These are phyloP conservation scores for Gossypium lobatum DNA, from an alignment of 441 rosid genomes.

Conservation along the genomic window DNA sequence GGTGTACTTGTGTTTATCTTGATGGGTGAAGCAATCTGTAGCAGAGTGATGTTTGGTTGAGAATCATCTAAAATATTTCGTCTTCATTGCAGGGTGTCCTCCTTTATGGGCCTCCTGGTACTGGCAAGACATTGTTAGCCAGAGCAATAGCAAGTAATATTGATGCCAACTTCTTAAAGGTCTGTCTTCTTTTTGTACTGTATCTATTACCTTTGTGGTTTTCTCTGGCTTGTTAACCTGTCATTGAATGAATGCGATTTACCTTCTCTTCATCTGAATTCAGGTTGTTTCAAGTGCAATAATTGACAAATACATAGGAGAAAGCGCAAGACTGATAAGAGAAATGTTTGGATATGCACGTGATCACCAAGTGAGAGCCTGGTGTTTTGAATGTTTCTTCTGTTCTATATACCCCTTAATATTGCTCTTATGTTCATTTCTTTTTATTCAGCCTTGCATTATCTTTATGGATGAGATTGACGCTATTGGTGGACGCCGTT, in stretches of 20 bases:
- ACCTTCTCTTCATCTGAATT: not conserved
- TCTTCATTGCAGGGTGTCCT: slow-evolving; percentile 71
- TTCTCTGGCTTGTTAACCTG: not conserved
- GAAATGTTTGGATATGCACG: slow-evolving; percentile 97
- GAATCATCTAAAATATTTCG: slow-evolving; percentile 11
- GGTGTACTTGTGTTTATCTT: not conserved
- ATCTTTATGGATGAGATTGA: slow-evolving; percentile 99
- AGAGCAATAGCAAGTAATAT: slow-evolving; percentile 84
- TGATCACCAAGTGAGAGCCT: slow-evolving; percentile 68
- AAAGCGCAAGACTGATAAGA: slow-evolving; percentile 89
- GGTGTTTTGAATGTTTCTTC: not conserved
- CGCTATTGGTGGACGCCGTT: slow-evolving; percentile 98
- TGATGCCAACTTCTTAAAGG: slow-evolving; percentile 89
- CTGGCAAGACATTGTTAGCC: slow-evolving; percentile 84
- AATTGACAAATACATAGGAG: slow-evolving; percentile 92
- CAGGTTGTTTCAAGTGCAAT: slow-evolving; percentile 99
- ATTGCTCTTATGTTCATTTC: slow-evolving; percentile 13
- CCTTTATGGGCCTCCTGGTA: slow-evolving; percentile 93
- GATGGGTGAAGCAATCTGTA: not conserved
- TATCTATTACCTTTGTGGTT: not conserved
- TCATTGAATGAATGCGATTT: slow-evolving; percentile 5
- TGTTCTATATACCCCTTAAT: slow-evolving; percentile 1
- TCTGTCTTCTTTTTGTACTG: slow-evolving; percentile 22
- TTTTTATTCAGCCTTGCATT: slow-evolving; percentile 70
- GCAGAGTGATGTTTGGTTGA: not conserved